Conservation (phyloP, 768 basidiomycete species). For the Leccinum incarnatum region DNA sequence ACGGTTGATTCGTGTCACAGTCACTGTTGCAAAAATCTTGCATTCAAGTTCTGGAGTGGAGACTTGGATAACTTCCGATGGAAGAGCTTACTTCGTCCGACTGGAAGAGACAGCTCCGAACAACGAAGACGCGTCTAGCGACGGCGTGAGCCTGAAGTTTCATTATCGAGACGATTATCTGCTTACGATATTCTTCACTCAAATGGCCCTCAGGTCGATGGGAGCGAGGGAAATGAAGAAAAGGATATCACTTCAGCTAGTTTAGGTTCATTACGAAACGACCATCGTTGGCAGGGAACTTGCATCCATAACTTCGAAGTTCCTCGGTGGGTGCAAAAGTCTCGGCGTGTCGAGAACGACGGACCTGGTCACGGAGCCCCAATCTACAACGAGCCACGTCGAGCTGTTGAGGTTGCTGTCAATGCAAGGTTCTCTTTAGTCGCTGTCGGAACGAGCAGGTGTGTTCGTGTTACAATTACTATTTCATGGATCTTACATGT, state of each 20-base stretch:
- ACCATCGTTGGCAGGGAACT: constrained; percentile 63
- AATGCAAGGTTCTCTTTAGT: constrained; percentile 81
- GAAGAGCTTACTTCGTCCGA: constrained; percentile 75
- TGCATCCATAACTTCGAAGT: constrained; percentile 75
- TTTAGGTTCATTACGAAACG: constrained; percentile 8
- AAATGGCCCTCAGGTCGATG: constrained; percentile 10
- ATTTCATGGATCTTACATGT: not conserved
- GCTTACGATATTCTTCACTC: constrained; percentile 1
- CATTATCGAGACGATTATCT: not conserved
- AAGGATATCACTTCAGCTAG: constrained; percentile 1
- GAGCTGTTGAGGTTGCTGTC: constrained; percentile 62
- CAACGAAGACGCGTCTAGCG: constrained; percentile 50
- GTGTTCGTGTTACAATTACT: not conserved
- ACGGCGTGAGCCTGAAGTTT: constrained; percentile 35
- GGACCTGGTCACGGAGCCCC: constrained; percentile 30
- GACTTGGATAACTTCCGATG: constrained; percentile 85
- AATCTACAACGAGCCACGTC: constrained; percentile 62
- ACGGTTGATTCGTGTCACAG: constrained; percentile 34
- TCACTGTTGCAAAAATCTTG: constrained; percentile 62
- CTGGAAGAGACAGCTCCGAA: constrained; percentile 37
- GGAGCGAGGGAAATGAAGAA: constrained; percentile 9
- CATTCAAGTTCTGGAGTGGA: constrained; percentile 62
- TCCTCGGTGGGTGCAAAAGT: constrained; percentile 80
- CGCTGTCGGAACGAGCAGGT: constrained; percentile 78
- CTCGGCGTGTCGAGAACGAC: constrained; percentile 52